Evolutionary conservation across 345 rosid genomes (phyloP), one percentile per base, ranked within the genome.

Genomic region (Carallia pectinifolia): DNA sequence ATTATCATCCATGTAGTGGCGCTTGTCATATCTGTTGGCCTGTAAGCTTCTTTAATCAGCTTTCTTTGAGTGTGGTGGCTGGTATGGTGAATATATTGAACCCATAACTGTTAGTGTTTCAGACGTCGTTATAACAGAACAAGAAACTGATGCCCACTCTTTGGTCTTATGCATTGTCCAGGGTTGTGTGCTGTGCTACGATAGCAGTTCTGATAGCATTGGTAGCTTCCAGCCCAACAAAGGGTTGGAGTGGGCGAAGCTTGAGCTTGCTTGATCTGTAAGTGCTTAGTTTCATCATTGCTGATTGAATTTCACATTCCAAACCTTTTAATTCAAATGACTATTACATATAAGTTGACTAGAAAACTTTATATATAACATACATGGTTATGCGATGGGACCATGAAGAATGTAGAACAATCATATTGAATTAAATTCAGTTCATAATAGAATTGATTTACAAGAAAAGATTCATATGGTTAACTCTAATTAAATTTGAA

Each of bases 241-340:
- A 65, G 87, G 98, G 99, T 80, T 95, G 99, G 99, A 95, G 99
- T 82, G 99, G 98, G 65, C 80, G 97, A 74, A 95, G 99, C 82
- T 84, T 95, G 83, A 95, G 98, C 86, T 80, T 95, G 58, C 99
- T 95, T 81, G 98, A 95, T 79, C 98, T 97, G 97, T 95, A 81
- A 85, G 97, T 74, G 61, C 66, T 62, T 78, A 55, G 18, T 53
- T 76, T 76, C 44, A 40, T 60, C 19, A 53, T 69, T 73, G 16
- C 62, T 33, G 34, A 33, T 33, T 33, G 34, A 33, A 33, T 33
- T 33, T 33, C 34, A 33, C 34, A 33, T 33, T 33, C 4, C 34
- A 33, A 33, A 23, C 23, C 23, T 23, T 23, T 33, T 33, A 33
- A 33, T 33, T 33, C 4, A 4, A 33, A 33, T 33, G 4, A 33